Percentiles rank a stretch among this genome's conserved stretches.
Conservation (phyloP, 1,284 basidiomycete species). For the Cutaneotrichosporon sp. region DNA sequence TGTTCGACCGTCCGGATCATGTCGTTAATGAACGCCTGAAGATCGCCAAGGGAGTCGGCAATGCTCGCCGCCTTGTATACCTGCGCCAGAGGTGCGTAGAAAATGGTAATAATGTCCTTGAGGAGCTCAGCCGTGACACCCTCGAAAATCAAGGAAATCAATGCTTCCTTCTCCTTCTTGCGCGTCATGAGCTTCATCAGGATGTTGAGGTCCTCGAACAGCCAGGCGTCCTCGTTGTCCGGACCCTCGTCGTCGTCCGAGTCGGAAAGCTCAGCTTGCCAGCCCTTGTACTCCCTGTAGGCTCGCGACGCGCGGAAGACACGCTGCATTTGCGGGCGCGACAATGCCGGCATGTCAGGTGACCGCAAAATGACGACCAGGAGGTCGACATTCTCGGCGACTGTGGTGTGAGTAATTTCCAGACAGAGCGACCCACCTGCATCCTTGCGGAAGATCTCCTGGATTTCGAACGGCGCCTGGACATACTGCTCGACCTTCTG, state of each 20-base stretch:
- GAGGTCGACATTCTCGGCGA: slow-evolving; percentile 68
- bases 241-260: slow-evolving; percentile 92
- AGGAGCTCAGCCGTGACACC: slow-evolving; percentile 90
- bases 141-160: slow-evolving; percentile 95
- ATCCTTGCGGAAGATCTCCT: slow-evolving; percentile 71
- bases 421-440: slow-evolving; percentile 55
- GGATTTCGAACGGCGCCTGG: slow-evolving; percentile 79
- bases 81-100: slow-evolving; percentile 95
- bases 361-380: slow-evolving; percentile 78
- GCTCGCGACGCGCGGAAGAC: slow-evolving; percentile 70
- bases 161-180: slow-evolving; percentile 82
- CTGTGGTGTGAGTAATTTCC: slow-evolving; percentile 48
- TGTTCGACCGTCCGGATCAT: slow-evolving; percentile 90
- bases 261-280: slow-evolving; percentile 62
- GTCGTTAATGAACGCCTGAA: slow-evolving; percentile 94
- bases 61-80: slow-evolving; percentile 98
- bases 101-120: slow-evolving; percentile 99
- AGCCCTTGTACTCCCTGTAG: slow-evolving; percentile 64
- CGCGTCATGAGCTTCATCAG: slow-evolving; percentile 70
- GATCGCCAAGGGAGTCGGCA: slow-evolving; percentile 82
- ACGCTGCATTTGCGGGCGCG: slow-evolving; percentile 68
- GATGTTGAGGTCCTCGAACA: slow-evolving; percentile 82
- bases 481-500: slow-evolving; percentile 84
- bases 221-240: slow-evolving; percentile 85
- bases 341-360: slow-evolving; percentile 66